phyloP scores from a whole-genome alignment of 495 filamentous ascomycete genomes.

The Neurospora tetraspora region DNA sequence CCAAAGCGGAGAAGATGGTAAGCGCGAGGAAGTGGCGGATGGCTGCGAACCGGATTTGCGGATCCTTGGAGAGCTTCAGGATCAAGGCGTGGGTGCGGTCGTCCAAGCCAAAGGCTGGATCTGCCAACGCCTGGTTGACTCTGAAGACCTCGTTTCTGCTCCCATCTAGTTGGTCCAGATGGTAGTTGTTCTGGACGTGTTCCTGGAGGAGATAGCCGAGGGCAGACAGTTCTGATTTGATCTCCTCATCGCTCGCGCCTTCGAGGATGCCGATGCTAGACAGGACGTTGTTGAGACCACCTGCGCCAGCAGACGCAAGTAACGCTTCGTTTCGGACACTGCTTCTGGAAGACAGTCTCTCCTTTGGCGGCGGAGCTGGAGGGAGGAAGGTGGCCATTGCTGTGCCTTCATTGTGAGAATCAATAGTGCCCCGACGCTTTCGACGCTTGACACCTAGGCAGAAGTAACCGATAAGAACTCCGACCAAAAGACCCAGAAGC shows the following conservation, averaged over 20 bases:
- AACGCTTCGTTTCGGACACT: neutral
- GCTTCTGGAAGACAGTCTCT: neutral
- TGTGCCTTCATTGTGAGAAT: neutral
- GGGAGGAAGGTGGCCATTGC: neutral
- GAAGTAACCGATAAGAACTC: neutral
- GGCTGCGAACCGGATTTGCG: neutral
- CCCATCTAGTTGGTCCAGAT: slow-evolving; percentile 15
- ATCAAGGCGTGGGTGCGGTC: neutral
- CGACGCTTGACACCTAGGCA: neutral
- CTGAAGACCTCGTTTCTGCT: neutral
- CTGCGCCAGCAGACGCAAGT: neutral
- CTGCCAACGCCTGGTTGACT: neutral
- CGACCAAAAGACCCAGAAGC: neutral
- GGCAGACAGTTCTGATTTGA: slow-evolving; percentile 18
- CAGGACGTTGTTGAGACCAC: neutral
- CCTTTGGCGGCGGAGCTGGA: neutral
- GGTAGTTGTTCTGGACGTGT: slow-evolving; percentile 28
- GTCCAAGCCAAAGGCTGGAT: neutral
- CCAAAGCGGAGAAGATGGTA: neutral
- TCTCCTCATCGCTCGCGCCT: slow-evolving; percentile 16
- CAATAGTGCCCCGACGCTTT: neutral
- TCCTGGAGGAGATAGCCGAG: slow-evolving; percentile 21
- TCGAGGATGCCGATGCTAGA: slow-evolving; percentile 10
- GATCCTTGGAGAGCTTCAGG: neutral
- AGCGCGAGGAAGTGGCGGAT: neutral